Conservation (phyloP, 169 alveolate genomes). For the Plasmodium sp. region DNA sequence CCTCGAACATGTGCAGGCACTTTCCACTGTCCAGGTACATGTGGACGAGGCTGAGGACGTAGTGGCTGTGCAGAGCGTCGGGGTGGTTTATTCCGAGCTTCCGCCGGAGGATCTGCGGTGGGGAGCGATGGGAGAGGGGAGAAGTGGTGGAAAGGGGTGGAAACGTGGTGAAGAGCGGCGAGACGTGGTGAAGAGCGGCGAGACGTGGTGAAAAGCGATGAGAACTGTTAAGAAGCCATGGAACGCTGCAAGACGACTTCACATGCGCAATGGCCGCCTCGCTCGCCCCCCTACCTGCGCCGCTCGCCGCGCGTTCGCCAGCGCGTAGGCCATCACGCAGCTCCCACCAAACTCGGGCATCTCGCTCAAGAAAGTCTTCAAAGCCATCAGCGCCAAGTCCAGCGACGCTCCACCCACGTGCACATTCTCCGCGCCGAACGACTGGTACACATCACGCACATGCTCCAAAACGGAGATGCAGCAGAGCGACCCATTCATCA, state of each 20-base stretch:
- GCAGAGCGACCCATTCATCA: slow-evolving; percentile 1
- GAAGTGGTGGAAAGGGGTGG: neutral
- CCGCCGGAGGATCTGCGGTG: neutral
- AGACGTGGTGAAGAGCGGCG: neutral
- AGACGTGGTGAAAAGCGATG: neutral
- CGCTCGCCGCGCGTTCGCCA: slow-evolving; percentile 8
- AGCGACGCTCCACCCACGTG: neutral
- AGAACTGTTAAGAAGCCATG: no score
- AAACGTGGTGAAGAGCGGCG: neutral
- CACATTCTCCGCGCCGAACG: neutral
- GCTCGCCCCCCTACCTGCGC: neutral
- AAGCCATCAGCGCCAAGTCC: slow-evolving; percentile 28
- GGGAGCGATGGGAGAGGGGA: neutral
- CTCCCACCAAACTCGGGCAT: neutral
- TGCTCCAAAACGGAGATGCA: slow-evolving; percentile 34
- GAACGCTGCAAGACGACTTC: no score
- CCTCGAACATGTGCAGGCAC: slow-evolving; percentile 26
- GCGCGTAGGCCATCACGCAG: slow-evolving; percentile 18
- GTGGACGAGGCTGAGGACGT: slow-evolving; percentile 12
- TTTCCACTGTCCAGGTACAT: slow-evolving; percentile 13
- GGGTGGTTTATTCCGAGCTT: slow-evolving; percentile 21
- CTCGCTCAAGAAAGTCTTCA: slow-evolving; percentile 2
- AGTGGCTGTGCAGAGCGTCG: slow-evolving; percentile 14
- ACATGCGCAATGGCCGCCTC: neutral
- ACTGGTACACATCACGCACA: slow-evolving; percentile 11